Evolutionary conservation across 495 filamentous ascomycete species (phyloP), one percentile per base, ranked within the genome.

Genomic region (Paragyromitra xinjiangensis): DNA sequence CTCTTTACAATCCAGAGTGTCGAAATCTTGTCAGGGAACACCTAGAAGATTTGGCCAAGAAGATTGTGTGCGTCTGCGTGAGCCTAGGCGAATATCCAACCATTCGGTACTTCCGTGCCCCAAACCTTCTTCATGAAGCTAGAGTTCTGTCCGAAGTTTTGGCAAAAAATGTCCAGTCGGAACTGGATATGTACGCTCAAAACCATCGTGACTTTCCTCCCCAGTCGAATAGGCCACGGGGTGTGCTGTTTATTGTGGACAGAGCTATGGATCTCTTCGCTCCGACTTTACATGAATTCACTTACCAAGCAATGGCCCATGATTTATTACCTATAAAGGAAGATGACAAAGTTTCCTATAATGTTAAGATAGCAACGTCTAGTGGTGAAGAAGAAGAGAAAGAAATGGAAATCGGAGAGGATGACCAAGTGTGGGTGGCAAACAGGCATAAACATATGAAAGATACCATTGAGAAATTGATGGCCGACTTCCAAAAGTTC

Each of bases 381-480:
- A 82, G 92, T 50, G 95, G 96, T 75, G 89, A 94, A 81, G 92
- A 91, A 19, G 89, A 95, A 77, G 87, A 90, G 64, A 98, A 97
- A 84, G 94, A 98, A 16, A 91, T 97, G 88, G 92, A 94, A 72
- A 92, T 99, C 62, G 86, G 86, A 40, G 95, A 99, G 55, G 90
- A 94, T 62, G 95, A 99, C 83, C 91, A 89, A 77, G 90, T 99
- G 39, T 99, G 95, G 95, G 89, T 97, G 16, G 91, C 93, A 67
- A 97, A 97, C 77, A 88, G 96, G 61, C 95, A 99, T 84, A 87
- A 91, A 70, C 95, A 98, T 82, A 99, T 99, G 96, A 97, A 95
- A 83, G 95, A 98, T 83, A 95, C 97, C 9, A 93, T 98, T 77
- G 94, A 93, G 74, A 97, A 93, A 83, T 85, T 99, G 69, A 95